Percentiles rank a stretch among this genome's conserved stretches.
Conservation (phyloP, 108 stramenopile genomes). For the Nitzschia inconspicua region DNA sequence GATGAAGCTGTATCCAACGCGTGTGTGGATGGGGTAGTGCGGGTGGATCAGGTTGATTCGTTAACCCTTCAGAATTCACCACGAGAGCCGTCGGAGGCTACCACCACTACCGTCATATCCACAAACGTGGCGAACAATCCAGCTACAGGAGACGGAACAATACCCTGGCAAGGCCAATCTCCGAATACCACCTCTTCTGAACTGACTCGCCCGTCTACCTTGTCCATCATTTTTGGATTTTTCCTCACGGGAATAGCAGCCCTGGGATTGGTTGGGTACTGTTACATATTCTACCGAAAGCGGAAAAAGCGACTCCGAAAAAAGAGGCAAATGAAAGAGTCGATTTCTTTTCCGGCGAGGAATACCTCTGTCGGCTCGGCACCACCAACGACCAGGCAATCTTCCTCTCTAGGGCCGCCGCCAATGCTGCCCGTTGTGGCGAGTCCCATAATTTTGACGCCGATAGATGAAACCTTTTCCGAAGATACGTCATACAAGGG, state of each 20-base stretch:
- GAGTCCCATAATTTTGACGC: slow-evolving; percentile 1
- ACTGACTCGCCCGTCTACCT: slow-evolving; percentile 22
- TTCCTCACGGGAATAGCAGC: slow-evolving; percentile 16
- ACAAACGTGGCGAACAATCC: too few relatives aligned
- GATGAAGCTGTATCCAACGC: not conserved
- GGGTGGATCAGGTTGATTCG: slow-evolving; percentile 8
- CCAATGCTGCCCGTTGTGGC: too few relatives aligned
- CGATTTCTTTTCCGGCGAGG: not conserved
- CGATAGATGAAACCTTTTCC: not conserved
- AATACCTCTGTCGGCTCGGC: not conserved
- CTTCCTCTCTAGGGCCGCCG: not conserved
- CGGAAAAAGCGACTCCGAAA: slow-evolving; percentile 16
- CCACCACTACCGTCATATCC: too few relatives aligned
- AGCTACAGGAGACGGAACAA: too few relatives aligned
- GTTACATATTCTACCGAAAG: slow-evolving; percentile 24
- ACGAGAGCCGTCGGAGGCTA: too few relatives aligned
- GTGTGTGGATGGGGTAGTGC: slow-evolving; percentile 9
- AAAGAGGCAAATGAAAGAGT: slow-evolving; percentile 11
- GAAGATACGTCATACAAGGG: slow-evolving; percentile 9
- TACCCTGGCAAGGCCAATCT: not conserved
- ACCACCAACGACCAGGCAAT: not conserved
- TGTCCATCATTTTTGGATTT: slow-evolving; percentile 38
- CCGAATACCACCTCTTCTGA: not conserved
- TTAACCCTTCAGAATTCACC: not conserved
- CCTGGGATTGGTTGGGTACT: slow-evolving; percentile 17